Percentiles rank a stretch among this genome's conserved stretches.
phyloP scores from a whole-genome alignment of 202 grass and related monocot genomes.

The Eragrostis tef region DNA sequence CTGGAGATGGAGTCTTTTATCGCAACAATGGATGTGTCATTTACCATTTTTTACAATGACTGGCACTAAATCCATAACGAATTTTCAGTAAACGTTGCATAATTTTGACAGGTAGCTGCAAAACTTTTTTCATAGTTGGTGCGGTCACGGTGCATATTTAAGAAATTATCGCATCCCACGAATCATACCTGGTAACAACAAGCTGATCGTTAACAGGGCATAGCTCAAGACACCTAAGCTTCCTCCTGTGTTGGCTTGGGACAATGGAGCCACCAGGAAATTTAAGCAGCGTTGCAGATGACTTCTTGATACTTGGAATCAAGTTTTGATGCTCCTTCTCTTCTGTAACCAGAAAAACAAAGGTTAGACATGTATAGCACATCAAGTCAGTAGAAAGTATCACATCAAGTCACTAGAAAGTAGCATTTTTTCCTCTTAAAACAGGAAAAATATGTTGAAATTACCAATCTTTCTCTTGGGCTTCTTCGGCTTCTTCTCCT shows the following conservation, averaged over 20 bases:
- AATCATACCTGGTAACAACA: constrained; percentile 74
- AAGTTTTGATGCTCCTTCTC: constrained; percentile 72
- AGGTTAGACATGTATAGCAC: background rate
- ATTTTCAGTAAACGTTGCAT: background rate
- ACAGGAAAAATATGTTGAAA: background rate
- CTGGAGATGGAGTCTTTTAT: background rate
- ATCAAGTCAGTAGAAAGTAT: background rate
- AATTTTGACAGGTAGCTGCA: background rate
- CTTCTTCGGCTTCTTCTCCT: constrained; percentile 67
- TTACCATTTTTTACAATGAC: background rate
- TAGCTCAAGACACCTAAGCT: constrained; percentile 87
- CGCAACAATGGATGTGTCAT: background rate
- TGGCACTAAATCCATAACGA: constrained; percentile 9
- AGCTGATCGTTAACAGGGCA: constrained; percentile 83
- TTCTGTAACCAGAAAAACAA: constrained; percentile 47
- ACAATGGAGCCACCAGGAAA: constrained; percentile 61
- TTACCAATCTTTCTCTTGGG: constrained; percentile 69
- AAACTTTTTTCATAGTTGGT: background rate
- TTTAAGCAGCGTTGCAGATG: constrained; percentile 57
- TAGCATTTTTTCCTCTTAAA: background rate
- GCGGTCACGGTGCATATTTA: constrained; percentile 15
- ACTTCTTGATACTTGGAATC: constrained; percentile 62
- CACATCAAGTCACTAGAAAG: background rate
- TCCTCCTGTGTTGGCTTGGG: constrained; percentile 83
- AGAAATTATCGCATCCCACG: background rate